Evolutionary conservation across 768 basidiomycete species (phyloP), one percentile per base, ranked within the genome.

Genomic region (Lactarius deliciosus): DNA sequence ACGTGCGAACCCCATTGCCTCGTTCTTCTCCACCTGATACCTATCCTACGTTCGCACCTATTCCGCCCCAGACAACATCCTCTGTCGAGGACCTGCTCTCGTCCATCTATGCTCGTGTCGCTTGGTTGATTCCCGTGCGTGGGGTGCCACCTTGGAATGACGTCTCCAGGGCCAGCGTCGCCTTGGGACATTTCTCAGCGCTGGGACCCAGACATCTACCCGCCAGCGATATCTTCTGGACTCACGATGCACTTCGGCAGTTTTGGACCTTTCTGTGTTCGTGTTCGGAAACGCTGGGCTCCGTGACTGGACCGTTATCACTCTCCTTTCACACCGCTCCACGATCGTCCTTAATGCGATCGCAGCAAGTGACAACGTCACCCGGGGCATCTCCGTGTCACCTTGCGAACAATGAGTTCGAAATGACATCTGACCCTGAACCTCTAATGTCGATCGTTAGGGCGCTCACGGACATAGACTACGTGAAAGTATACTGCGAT

Each of bases 401-500:
- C 34, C 34, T 54, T 18, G 63, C 41, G 4, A 64, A 64, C 30
- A 56, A 47, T 32, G 63, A 59, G n/a, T 32, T 58, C 32, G 62
- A 64, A 22, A 56, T 64, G 28, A 64, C 53, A 1, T 9, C 62
- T 9, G 41, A 68, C 57, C 41, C 25, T 20, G 43, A 53, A 7
- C 36, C 25, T 9, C 53, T 25, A 30, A 43, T 38, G 43, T 54
- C 58, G 22, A 57, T 64, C 28, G 32, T 47, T 60, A 16, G 47
- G 22, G 57, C 28, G 25, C 66, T 68, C 36, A 34, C 62, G 32
- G 53, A 68, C 13, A 56, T 60, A 22, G 63, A 68, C 43, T 60
- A 64, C n/a, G 34, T 68, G 15, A 68, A 68, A 34, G 53, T 68
- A 25, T 68, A 68, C 43, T 68, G 66, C 61, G 63, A 63, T 56